Evolutionary conservation across 306 rosid genomes (phyloP), one percentile per base, ranked within the genome.

Genomic region (Trifolium pratense): DNA sequence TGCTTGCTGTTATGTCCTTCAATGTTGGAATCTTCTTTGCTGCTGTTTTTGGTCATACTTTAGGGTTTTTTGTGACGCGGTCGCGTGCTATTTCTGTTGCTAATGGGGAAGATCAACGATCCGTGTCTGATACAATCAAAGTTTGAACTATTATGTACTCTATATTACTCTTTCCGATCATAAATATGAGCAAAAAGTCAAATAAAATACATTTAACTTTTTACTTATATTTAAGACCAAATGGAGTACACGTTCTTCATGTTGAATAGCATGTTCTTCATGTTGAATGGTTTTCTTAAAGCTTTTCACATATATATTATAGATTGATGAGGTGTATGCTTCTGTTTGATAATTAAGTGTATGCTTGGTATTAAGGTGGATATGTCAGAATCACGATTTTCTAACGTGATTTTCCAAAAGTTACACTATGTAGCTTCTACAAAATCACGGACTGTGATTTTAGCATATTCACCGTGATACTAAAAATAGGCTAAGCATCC

Each of bases 1-100:
- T 91, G 97, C 87, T 89, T 40, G 65, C 90, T 5, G 88, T 91
- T 25, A 91, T 91, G 97, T 87, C 97, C 65, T 87, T 89, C 75
- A 91, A 91, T 6, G 29, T 32, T 0, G 91, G 96, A 48, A 82
- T 91, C 75, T 87, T 91, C 70, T 72, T 91, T 18, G 90, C 89
- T 11, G 97, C 90, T 2, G 78, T 91, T 36, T 40, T 71, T 1
- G 93, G 97, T 8, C 97, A 91, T 57, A 12, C 89, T n/a, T 29
- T 84, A 5, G 96, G 97, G 10, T 86, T 83, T 79, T 89, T 86
- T 20, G 7, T 89, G 0, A 65, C 85, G 20, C 85, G 81, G 75
- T 12, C 70, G 29, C 73, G 88, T 20, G 78, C 84, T 59, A 78
- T 83, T 39, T 61, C 81, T 16, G 5, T 15, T 0, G 72, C 75